phyloP scores from a whole-genome alignment of 2,329 filamentous ascomycete genomes.

The Orbilia quercus region DNA sequence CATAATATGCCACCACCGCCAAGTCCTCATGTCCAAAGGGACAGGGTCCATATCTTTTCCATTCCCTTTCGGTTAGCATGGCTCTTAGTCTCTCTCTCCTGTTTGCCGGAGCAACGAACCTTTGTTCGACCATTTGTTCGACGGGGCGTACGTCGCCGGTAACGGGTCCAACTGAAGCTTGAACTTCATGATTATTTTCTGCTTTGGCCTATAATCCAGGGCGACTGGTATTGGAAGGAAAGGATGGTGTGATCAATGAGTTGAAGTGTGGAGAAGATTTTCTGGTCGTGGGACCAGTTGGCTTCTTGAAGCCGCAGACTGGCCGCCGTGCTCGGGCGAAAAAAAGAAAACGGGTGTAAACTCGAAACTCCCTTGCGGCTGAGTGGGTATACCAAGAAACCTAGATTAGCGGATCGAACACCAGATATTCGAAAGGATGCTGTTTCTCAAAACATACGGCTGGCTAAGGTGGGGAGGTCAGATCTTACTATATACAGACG shows the following conservation, averaged over 20 bases:
- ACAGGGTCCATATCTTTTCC: conserved; percentile 54
- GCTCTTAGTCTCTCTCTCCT: conserved; percentile 11
- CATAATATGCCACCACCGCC: conserved; percentile 65
- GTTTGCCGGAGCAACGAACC: conserved; percentile 32
- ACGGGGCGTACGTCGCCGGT: conserved; percentile 54
- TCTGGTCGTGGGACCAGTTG: conserved; percentile 15
- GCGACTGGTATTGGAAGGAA: not conserved
- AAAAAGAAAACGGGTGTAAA: conserved; percentile 4
- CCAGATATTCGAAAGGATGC: conserved; percentile 4
- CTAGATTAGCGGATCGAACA: conserved; percentile 16
- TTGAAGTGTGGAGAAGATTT: conserved; percentile 3
- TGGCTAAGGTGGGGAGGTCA: conserved; percentile 13
- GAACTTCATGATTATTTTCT: conserved; percentile 23
- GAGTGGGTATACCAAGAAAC: conserved; percentile 21
- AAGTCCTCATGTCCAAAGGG: conserved; percentile 65
- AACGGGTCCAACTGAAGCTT: conserved; percentile 51
- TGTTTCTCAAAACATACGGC: conserved; percentile 6
- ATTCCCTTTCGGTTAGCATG: conserved; percentile 53
- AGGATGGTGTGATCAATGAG: conserved; percentile 5
- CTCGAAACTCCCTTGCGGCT: conserved; percentile 39
- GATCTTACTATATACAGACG: conserved; percentile 37
- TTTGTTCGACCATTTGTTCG: conserved; percentile 57
- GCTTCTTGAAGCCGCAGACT: conserved; percentile 8
- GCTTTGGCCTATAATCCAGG: conserved; percentile 17
- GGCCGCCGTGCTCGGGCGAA: conserved; percentile 20